Evolutionary conservation across 2,329 filamentous ascomycete species (phyloP), one percentile per base, ranked within the genome.

Genomic region (Periconia sp.): DNA sequence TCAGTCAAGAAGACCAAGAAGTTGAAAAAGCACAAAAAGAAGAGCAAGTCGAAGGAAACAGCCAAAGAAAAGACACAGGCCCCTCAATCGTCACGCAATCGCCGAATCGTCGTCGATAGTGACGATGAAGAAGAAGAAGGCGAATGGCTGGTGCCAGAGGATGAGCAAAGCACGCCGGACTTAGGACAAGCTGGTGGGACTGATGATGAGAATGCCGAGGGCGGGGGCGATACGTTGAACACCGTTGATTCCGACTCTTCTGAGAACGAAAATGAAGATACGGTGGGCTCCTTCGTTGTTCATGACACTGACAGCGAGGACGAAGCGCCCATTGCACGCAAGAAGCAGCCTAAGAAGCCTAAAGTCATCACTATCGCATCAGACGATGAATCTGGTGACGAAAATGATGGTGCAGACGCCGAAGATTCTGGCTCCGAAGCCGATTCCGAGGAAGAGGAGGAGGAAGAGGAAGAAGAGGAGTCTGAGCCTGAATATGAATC

Each of bases 141-240:
- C 13, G 88, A 90, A 62, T 96, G 92, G 92, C 79, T 96, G 41
- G 89, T 92, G 3, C 82, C 85, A 0, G 86, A 89, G 53, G 80
- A 83, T 10, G 80, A 94, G 65, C 85, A 82, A 43, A 79, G 81
- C 0, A 68, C 79, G 1, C 68, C 86, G 3, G 78, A 79, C n/a
- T 79, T 92, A 15, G 90, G 89, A 45, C 89, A 87, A 68, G 89
- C 90, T 43, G 91, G 91, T n/a, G 91, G 90, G 3, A 84, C 85
- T n/a, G 89, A 91, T 49, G 91, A 96, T 58, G 91, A 96, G 71
- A 85, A 96, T 68, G 90, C 89, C 2, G 92, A 96, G 69, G 91
- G 91, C 1, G 91, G 88, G 3, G 92, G 91, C 19, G 90, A 95
- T 52, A 91, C 85, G 70, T 80, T 96, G 47, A 83, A 83, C 37